Conservation (phyloP, 2,329 filamentous ascomycete species). For the Xylariaceae sp. region DNA sequence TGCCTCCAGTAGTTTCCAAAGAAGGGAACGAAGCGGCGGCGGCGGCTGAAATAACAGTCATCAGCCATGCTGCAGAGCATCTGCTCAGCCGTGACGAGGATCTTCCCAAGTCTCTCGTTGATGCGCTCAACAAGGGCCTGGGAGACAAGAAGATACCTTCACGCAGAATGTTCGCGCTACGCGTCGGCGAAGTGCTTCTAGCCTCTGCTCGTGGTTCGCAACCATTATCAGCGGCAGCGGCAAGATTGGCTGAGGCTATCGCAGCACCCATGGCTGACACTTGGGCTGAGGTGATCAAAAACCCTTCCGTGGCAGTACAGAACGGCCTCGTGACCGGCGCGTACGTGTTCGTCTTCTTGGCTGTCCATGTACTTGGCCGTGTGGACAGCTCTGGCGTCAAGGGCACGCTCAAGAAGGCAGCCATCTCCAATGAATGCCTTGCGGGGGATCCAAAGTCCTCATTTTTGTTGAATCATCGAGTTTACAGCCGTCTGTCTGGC, state of each 20-base stretch:
- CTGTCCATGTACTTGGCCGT: constrained; percentile 44
- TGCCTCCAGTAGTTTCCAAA: constrained; percentile 65
- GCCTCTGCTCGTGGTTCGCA: constrained; percentile 37
- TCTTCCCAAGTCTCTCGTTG: constrained; percentile 58
- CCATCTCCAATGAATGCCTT: constrained; percentile 58
- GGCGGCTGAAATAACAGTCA: constrained; percentile 63
- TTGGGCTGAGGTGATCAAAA: constrained; percentile 71
- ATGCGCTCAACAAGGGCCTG: constrained; percentile 72
- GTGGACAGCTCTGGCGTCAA: constrained; percentile 44
- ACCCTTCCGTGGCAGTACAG: constrained; percentile 71
- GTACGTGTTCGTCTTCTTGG: constrained; percentile 64
- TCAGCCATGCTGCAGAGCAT: constrained; percentile 58
- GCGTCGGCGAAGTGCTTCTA: constrained; percentile 64
- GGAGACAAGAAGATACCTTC: constrained; percentile 75
- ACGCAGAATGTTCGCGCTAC: constrained; percentile 73
- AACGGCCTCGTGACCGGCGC: constrained; percentile 74
- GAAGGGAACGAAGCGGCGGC: constrained; percentile 85
- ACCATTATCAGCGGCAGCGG: constrained; percentile 38
- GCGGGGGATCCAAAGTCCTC: constrained; percentile 73
- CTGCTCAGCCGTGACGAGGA: constrained; percentile 54
- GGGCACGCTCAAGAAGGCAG: constrained; percentile 49
- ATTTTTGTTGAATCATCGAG: constrained; percentile 74
- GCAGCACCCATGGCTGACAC: constrained; percentile 54
- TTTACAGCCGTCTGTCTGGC: constrained; percentile 70
- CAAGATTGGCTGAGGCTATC: constrained; percentile 45